Conservation (phyloP, 2,329 filamentous ascomycete genomes). For the Monilinia vaccinii-corymbosi region DNA sequence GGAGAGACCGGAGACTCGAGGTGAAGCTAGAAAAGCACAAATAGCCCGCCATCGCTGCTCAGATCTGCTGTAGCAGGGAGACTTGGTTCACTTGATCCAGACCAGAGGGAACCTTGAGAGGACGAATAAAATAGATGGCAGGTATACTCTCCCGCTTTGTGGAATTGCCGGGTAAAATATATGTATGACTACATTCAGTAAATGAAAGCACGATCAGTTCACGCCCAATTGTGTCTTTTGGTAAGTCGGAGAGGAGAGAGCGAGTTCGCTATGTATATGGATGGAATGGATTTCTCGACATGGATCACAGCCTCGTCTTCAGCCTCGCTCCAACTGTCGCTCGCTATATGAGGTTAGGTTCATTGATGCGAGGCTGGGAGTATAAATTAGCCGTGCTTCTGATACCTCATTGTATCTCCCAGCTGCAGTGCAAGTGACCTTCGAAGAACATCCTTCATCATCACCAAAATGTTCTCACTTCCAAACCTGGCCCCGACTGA, state of each 20-base stretch:
- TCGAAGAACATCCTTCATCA: neutral
- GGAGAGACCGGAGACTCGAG: constrained; percentile 3
- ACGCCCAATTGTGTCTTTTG: no score
- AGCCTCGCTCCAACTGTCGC: no score
- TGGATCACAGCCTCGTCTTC: no score
- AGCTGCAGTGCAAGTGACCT: neutral
- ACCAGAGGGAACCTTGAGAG: neutral
- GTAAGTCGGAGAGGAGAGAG: neutral
- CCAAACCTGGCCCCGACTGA: constrained; percentile 62
- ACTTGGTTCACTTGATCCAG: neutral
- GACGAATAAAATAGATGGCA: neutral
- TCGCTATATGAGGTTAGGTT: neutral
- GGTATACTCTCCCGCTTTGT: neutral
- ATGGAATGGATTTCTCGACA: no score
- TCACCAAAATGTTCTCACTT: constrained; percentile 43
- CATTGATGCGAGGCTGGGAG: neutral
- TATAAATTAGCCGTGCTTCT: neutral
- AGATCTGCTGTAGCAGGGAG: neutral
- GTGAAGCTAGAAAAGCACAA: neutral
- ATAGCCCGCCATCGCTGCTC: neutral
- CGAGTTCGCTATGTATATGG: neutral
- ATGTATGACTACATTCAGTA: neutral
- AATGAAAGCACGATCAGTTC: no score
- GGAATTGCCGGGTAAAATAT: neutral
- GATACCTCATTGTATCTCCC: neutral